phyloP scores from a whole-genome alignment of 257 asterid genomes.

The Nicotiana knightiana region DNA sequence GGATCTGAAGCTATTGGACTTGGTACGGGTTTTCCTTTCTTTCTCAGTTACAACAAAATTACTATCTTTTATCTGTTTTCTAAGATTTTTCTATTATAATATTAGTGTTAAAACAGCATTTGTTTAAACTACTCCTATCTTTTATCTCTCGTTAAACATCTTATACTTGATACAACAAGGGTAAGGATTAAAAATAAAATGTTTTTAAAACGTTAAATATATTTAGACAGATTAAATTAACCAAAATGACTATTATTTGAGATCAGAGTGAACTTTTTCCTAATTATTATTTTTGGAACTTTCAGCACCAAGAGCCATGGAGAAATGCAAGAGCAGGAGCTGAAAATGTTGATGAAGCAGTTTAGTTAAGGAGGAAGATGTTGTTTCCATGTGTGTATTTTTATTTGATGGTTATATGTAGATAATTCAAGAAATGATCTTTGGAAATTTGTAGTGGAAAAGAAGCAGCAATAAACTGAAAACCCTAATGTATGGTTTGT shows the following conservation, averaged over 20 bases:
- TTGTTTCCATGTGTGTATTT: constrained; percentile 32
- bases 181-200: too few relatives aligned
- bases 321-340: constrained; percentile 70
- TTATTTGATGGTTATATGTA: neutral
- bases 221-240: neutral
- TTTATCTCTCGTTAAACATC: too few relatives aligned
- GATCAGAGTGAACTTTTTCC: neutral
- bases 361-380: neutral
- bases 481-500: constrained; percentile 41
- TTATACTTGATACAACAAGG: too few relatives aligned
- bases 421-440: neutral
- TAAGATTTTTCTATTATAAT: neutral
- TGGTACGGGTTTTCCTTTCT: constrained; percentile 17
- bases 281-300: neutral
- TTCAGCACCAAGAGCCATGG: constrained; percentile 81
- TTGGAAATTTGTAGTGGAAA: constrained; percentile 50
- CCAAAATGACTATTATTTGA: neutral
- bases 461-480: constrained; percentile 48
- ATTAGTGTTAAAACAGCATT: neutral
- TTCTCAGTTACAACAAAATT: too few relatives aligned
- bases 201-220: neutral
- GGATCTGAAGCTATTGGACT: constrained; percentile 55
- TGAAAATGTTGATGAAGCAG: constrained; percentile 8
- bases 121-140: neutral
- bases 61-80: too few relatives aligned